These are phyloP conservation scores for Trypanosoma conorhini DNA, from an alignment of 208 protist genomes.

Conservation along the genomic window DNA sequence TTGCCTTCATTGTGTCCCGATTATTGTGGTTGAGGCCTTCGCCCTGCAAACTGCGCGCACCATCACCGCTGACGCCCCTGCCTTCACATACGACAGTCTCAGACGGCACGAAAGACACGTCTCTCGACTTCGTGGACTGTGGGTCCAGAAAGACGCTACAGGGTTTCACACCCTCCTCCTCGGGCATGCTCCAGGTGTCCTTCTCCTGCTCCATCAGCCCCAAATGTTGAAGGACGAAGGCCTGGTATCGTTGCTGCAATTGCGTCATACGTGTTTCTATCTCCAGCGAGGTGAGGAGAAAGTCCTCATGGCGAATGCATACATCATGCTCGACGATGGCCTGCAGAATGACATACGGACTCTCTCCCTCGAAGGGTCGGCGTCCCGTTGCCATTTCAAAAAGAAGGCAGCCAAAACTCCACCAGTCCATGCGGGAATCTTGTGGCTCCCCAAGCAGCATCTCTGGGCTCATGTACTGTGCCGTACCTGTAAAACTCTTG, in stretches of 20 bases:
- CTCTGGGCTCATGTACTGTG: constrained; percentile 95
- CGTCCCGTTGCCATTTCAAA: constrained; percentile 95
- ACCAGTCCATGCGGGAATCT: constrained; percentile 95
- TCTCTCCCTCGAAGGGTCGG: constrained; percentile 67
- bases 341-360: constrained; percentile 61
- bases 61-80: background rate
- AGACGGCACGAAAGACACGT: background rate
- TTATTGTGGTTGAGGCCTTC: background rate
- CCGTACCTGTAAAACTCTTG: constrained; percentile 93
- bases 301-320: constrained; percentile 51
- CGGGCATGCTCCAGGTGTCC: background rate
- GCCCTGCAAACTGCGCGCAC: background rate
- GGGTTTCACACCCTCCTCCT: background rate
- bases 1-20: background rate
- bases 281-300: constrained; percentile 69
- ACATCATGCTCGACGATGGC: constrained; percentile 83
- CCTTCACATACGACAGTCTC: background rate
- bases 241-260: constrained; percentile 58
- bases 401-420: constrained; percentile 94
- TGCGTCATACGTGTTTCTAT: constrained; percentile 66
- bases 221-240: constrained; percentile 8
- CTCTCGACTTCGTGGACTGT: background rate
- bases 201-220: background rate
- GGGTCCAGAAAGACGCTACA: background rate
- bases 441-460: constrained; percentile 85